Conservation (phyloP, 495 filamentous ascomycete species). For the Neurospora discreta region DNA sequence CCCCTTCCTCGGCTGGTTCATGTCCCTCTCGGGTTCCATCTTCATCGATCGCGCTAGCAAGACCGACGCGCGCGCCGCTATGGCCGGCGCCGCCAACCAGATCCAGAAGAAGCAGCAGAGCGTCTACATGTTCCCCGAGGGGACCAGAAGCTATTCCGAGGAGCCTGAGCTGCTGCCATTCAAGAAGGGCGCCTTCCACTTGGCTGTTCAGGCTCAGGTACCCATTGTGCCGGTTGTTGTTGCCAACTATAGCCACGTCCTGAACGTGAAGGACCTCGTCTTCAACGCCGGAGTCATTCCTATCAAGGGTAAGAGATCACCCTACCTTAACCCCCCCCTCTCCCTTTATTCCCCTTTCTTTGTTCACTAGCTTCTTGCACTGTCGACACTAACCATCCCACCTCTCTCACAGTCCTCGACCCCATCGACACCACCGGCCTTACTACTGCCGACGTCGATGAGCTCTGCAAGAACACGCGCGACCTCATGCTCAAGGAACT, state of each 20-base stretch:
- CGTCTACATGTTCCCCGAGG: slow-evolving; percentile 92
- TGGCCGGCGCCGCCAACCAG: slow-evolving; percentile 68
- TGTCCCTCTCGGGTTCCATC: slow-evolving; percentile 77
- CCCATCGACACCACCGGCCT: slow-evolving; percentile 76
- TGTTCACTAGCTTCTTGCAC: no score
- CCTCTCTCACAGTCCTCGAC: slow-evolving; percentile 50
- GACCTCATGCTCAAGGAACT: slow-evolving; percentile 75
- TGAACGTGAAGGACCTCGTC: slow-evolving; percentile 54
- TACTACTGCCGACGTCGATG: slow-evolving; percentile 70
- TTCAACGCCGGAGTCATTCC: slow-evolving; percentile 71
- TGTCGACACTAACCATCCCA: slow-evolving; percentile 2
- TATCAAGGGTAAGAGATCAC: slow-evolving; percentile 53
- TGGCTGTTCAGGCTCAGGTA: slow-evolving; percentile 87
- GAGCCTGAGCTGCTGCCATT: slow-evolving; percentile 75
- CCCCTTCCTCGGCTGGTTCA: slow-evolving; percentile 96
- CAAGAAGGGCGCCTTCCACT: slow-evolving; percentile 97
- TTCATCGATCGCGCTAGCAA: slow-evolving; percentile 89
- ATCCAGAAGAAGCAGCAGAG: slow-evolving; percentile 69
- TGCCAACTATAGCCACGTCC: slow-evolving; percentile 76
- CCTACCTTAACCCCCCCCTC: neutral
- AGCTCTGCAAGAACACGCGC: slow-evolving; percentile 55
- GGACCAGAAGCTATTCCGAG: slow-evolving; percentile 79
- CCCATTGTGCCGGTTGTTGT: slow-evolving; percentile 82
- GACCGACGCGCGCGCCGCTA: slow-evolving; percentile 69
- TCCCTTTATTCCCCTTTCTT: neutral